Conservation (phyloP, 306 rosid genomes). For the Alnus glutinosa region DNA sequence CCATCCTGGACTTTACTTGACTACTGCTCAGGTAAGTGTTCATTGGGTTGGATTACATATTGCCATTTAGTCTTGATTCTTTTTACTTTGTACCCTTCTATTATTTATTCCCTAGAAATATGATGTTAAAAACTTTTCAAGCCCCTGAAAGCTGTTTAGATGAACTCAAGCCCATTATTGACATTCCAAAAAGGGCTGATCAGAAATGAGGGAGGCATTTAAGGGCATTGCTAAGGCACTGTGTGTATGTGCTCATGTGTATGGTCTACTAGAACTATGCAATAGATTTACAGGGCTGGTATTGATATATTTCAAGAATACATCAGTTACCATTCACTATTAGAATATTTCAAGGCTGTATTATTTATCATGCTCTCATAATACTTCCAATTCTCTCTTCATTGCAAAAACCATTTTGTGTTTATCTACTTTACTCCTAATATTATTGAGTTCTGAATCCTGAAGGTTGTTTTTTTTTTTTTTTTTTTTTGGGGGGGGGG, state of each 20-base stretch:
- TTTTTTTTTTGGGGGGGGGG: conserved; percentile 27
- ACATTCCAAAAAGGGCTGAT: conserved; percentile 17
- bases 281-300: background rate
- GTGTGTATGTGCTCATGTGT: background rate
- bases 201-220: conserved; percentile 14
- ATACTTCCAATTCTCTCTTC: conserved; percentile 3
- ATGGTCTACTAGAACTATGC: background rate
- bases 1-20: conserved; percentile 94
- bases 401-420: conserved; percentile 2
- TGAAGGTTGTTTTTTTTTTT: conserved; percentile 31
- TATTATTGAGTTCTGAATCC: conserved; percentile 20
- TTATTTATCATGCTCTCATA: conserved; percentile 3
- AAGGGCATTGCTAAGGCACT: background rate
- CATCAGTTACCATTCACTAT: conserved; percentile 2
- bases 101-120: background rate
- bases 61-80: background rate
- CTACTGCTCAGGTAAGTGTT: conserved; percentile 86
- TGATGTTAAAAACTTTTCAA: background rate
- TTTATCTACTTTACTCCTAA: background rate
- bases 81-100: background rate
- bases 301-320: conserved; percentile 17
- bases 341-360: conserved; percentile 1
- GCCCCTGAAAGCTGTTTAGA: background rate
- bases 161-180: conserved; percentile 2
- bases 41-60: background rate